Base-by-base conservation (phyloP, 2,329 filamentous ascomycete genomes). In the Neobulgaria alba region DNA sequence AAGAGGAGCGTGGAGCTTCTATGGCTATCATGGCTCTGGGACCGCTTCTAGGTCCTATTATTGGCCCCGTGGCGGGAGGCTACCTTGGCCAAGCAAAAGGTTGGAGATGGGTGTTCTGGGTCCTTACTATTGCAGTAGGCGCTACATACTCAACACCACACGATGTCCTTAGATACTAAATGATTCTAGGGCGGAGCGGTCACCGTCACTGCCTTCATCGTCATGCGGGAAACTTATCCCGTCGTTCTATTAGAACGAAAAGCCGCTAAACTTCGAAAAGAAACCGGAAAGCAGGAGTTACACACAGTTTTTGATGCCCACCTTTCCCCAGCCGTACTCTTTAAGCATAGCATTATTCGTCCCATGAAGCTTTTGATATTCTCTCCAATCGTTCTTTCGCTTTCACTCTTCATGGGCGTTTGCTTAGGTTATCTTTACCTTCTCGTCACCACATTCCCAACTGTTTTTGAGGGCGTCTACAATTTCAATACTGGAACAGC, bases 391-490 rank as follows among this genome's bases (percentile, higher is more conserved):
- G 23, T 26, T 26, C 12, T 26, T 7, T 12, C 12, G 23, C 7
- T 26, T 7, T 26, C 23, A 12, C 23, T 26, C 23, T 26, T 7
- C 23, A 26, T 12, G 7, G 23, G 7, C 23, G 23, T 26, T 7
- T 7, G 7, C 23, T 26, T 26, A 7, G 23, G 23, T 12, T 26
- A 74, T 30, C 51, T 78, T 1, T 79, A 75, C 45, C 54, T 67
- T 63, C 57, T 75, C n/a, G 68, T 77, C 49, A 72, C 72, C 1
- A 74, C 72, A 2, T 71, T 77, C 41, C 64, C 68, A 0, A 55
- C 67, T 1, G 23, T 26, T 12, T 26, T 26, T 26, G 23, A 26
- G 12, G 23, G 12, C 7, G 12, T 12, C 7, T 26, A 26, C 23
- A 7, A 26, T 12, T 26, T 26, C 23, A 7, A 7, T 7, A 12